A percentile compares a stretch with the other conserved stretches of the same genome.
Conservation (phyloP, 2,329 filamentous ascomycete genomes). For the Periglandula ipomoeae region DNA sequence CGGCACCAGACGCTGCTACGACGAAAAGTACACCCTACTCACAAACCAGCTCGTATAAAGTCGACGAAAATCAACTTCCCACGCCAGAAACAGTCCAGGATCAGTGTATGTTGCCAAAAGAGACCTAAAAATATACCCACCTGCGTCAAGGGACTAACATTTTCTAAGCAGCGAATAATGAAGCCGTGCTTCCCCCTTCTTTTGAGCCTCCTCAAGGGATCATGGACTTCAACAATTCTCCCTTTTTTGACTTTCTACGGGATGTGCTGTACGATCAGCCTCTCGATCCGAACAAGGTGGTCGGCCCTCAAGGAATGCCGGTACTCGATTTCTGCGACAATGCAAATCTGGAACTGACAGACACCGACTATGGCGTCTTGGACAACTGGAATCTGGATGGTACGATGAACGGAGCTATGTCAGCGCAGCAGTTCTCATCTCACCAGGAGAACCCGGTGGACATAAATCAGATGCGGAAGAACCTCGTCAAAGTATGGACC, state of each 20-base stretch:
- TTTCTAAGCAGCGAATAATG: constrained; percentile 6
- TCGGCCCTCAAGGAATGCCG: constrained; percentile 31
- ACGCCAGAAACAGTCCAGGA: constrained; percentile 26
- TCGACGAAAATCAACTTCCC: constrained; percentile 25
- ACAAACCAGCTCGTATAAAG: constrained; percentile 14
- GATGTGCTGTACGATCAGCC: constrained; percentile 41
- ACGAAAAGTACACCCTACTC: constrained; percentile 19
- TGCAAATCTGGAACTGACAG: constrained; percentile 39
- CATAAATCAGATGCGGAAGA: constrained; percentile 36
- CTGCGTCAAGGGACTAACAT: not conserved
- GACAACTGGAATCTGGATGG: constrained; percentile 39
- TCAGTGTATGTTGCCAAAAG: constrained; percentile 17
- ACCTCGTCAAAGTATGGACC: constrained; percentile 38
- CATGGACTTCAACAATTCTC: constrained; percentile 25
- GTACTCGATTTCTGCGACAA: constrained; percentile 43
- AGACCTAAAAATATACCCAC: too few relatives aligned
- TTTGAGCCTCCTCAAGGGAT: constrained; percentile 3
- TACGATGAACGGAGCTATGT: constrained; percentile 13
- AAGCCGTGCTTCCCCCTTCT: not conserved
- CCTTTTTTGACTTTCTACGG: constrained; percentile 42
- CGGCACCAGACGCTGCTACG: constrained; percentile 11
- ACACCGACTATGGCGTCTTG: constrained; percentile 41
- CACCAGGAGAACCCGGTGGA: constrained; percentile 30
- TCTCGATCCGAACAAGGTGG: constrained; percentile 24
- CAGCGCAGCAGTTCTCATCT: constrained; percentile 13